phyloP scores from a whole-genome alignment of 192 early-diverging fungal species.

The Diversispora epigaea region DNA sequence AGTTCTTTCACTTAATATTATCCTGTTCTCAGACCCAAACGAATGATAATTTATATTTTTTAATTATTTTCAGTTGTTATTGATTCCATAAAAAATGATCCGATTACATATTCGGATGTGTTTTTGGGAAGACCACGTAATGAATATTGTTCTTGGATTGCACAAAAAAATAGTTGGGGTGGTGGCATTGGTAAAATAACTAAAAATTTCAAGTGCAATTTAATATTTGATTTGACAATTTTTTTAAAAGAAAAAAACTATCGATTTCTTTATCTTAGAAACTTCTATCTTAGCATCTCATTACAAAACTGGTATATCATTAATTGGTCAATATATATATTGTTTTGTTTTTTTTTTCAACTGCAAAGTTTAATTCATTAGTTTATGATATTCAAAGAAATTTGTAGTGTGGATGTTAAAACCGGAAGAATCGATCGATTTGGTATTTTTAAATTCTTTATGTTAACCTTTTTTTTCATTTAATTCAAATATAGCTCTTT shows the following conservation, averaged over 20 bases:
- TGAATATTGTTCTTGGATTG: constrained; percentile 71
- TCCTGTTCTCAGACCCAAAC: not conserved
- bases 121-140: constrained; percentile 56
- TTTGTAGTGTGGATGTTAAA: constrained; percentile 73
- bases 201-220: not conserved
- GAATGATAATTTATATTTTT: constrained; percentile 1
- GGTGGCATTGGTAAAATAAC: constrained; percentile 69
- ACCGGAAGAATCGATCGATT: constrained; percentile 71
- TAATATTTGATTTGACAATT: not conserved
- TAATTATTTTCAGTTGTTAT: constrained; percentile 10
- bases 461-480: not conserved
- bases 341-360: not conserved
- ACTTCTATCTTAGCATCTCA: constrained; percentile 71
- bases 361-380: not conserved
- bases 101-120: constrained; percentile 57
- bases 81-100: constrained; percentile 35
- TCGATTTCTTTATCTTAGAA: constrained; percentile 45
- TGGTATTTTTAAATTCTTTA: constrained; percentile 44
- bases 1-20: not conserved
- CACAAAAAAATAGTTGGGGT: constrained; percentile 67
- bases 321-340: not conserved
- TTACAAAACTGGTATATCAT: constrained; percentile 51
- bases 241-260: not conserved
- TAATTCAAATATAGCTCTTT: not conserved
- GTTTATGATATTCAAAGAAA: constrained; percentile 49